Evolutionary conservation across 768 basidiomycete species (phyloP), one percentile per base, ranked within the genome.

Genomic region (Boletellus emodensis): DNA sequence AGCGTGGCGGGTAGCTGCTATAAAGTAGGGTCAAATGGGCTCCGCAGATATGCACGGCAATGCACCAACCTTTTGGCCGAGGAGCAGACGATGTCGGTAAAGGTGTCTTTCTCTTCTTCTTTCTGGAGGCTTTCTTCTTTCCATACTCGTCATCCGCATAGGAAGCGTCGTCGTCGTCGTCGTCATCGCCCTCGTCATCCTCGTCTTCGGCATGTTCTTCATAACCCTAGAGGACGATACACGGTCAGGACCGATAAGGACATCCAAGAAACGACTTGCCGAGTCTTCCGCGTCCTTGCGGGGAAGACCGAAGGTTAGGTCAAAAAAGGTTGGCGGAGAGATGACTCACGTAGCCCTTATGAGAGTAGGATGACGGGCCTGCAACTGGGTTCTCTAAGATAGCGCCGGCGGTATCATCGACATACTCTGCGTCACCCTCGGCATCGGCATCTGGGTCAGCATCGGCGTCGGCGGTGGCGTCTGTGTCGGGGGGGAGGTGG

Each of bases 131-230:
- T 66, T 81, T 86, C 76, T 85, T 86, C 73, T 80, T 82, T 33
- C 75, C 81, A 63, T 85, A 86, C 63, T 85, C 83, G 61, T 85
- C 83, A 61, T 88, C 86, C 41, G 80, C 87, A 63, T 89, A 90
- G 45, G 87, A 85, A 55, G 78, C 84, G 61, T 90, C 87, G 51
- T 83, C 84, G 17, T 83, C 84, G 17, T 89, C 87, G 40, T 84
- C 84, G 17, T 83, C 78, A 39, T 73, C 72, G 11, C 73, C 77
- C 1, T 30, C 30, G 8, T 30, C 30, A 30, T 80, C 75, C 5
- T 82, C 81, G 46, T 84, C 79, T 40, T 77, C 72, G 13, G 48
- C 61, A 40, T 66, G 70, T 54, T 71, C 76, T 39, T 82, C 83
- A 54, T 87, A 84, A 28, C 76, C 84, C 68, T 81, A 76, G 68